phyloP scores from a whole-genome alignment of 2,329 filamentous ascomycete genomes.

The Onygenales sp. region DNA sequence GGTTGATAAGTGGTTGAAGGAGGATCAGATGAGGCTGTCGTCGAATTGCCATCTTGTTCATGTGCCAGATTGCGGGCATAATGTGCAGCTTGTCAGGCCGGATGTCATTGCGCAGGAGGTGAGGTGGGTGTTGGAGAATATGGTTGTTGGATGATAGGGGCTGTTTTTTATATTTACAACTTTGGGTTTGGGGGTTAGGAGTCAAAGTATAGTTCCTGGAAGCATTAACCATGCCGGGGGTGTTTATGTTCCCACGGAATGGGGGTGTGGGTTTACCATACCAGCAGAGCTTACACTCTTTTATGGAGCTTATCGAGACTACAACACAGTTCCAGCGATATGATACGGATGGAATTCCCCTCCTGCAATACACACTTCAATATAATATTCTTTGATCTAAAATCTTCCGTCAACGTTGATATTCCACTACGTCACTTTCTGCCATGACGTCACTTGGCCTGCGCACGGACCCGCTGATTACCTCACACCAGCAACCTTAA shows the following conservation, averaged over 20 bases:
- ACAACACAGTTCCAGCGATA: no score
- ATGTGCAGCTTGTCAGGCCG: conserved; percentile 27
- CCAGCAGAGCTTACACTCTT: no score
- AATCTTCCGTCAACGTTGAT: not conserved
- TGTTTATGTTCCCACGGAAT: no score
- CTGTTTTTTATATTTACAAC: not conserved
- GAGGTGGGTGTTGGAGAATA: conserved; percentile 22
- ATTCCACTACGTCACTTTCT: not conserved
- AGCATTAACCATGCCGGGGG: no score
- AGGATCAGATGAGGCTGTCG: conserved; percentile 25
- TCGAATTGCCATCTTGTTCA: conserved; percentile 20
- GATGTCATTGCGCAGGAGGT: conserved; percentile 29
- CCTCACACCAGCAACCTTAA: not conserved
- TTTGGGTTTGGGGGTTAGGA: not conserved
- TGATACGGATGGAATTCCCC: no score
- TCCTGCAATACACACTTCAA: no score
- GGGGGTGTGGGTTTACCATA: no score
- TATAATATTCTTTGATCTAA: no score
- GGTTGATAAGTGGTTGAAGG: conserved; percentile 19
- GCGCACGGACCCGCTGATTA: not conserved
- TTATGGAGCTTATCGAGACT: no score
- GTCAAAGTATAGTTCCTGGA: no score
- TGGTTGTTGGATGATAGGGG: not conserved
- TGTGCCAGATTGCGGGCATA: conserved; percentile 28
- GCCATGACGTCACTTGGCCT: not conserved